phyloP scores from a whole-genome alignment of 1,284 basidiomycete genomes.

The Sporisorium sorghi region DNA sequence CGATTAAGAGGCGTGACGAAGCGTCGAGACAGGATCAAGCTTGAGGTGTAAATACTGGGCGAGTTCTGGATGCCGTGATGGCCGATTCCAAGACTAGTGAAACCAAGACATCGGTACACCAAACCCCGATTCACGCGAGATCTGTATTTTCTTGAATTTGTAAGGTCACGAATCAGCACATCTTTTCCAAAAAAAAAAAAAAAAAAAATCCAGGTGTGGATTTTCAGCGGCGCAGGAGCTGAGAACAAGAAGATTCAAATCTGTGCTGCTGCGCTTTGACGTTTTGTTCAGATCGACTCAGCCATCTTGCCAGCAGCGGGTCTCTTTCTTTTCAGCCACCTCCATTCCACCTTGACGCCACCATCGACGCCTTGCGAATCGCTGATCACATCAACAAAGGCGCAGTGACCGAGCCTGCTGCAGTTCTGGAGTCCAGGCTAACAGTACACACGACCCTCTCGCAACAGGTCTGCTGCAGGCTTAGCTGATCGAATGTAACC shows the following conservation, averaged over 20 bases:
- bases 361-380: too few species aligned
- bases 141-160: not conserved
- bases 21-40: too few species aligned
- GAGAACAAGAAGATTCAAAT: slow-evolving; percentile 5
- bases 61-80: too few species aligned
- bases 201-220: slow-evolving; percentile 3
- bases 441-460: too few species aligned
- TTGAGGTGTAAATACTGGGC: too few species aligned
- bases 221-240: not conserved
- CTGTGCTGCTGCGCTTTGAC: slow-evolving; percentile 3
- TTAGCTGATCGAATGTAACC: too few species aligned
- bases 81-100: not conserved
- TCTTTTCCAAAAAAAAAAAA: not conserved
- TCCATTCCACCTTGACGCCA: not conserved
- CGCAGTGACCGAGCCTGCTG: too few species aligned
- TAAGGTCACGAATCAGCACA: not conserved
- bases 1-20: too few species aligned
- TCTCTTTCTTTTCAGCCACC: not conserved
- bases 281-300: slow-evolving; percentile 10
- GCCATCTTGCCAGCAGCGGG: not conserved
- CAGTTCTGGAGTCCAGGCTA: too few species aligned
- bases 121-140: not conserved
- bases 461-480: too few species aligned
- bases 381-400: not conserved
- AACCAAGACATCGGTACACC: not conserved